A percentile compares a stretch with the other conserved stretches of the same genome.
These are phyloP conservation scores for Rhynchosporium graminicola DNA, from an alignment of 2,329 filamentous ascomycete species.

Conservation along the genomic window DNA sequence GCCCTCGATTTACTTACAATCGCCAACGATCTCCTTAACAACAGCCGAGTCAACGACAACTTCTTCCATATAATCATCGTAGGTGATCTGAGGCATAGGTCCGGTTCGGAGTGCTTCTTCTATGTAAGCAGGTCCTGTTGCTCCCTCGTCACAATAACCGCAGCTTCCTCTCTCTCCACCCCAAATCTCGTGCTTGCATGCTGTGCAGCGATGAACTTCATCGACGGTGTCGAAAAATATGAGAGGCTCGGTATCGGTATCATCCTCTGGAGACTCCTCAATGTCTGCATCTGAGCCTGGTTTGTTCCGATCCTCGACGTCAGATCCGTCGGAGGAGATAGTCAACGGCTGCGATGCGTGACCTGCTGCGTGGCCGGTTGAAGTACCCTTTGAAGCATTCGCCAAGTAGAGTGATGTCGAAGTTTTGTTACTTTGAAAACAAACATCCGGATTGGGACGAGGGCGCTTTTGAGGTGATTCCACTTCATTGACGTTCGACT, in stretches of 20 bases:
- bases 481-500: constrained; percentile 25
- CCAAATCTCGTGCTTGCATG: constrained; percentile 35
- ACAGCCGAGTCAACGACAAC: constrained; percentile 2
- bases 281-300: neutral
- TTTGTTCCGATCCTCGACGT: neutral
- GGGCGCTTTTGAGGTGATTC: constrained; percentile 25
- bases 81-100: constrained; percentile 17
- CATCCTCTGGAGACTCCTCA: neutral
- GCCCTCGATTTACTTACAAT: constrained; percentile 7
- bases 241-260: neutral
- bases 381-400: neutral
- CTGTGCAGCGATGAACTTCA: constrained; percentile 29
- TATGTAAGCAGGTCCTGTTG: constrained; percentile 23
- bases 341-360: neutral
- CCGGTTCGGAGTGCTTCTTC: constrained; percentile 20
- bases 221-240: constrained; percentile 27
- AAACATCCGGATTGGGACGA: too few species aligned
- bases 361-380: neutral
- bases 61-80: constrained; percentile 22
- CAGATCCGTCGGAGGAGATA: constrained; percentile 8
- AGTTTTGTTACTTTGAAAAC: too few species aligned
- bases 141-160: constrained; percentile 22
- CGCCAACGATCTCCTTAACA: constrained; percentile 18
- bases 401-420: too few species aligned
- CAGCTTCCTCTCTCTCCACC: constrained; percentile 25